Conservation (phyloP, 75 land plant genomes). For the Chamaecyparis obtusa region DNA sequence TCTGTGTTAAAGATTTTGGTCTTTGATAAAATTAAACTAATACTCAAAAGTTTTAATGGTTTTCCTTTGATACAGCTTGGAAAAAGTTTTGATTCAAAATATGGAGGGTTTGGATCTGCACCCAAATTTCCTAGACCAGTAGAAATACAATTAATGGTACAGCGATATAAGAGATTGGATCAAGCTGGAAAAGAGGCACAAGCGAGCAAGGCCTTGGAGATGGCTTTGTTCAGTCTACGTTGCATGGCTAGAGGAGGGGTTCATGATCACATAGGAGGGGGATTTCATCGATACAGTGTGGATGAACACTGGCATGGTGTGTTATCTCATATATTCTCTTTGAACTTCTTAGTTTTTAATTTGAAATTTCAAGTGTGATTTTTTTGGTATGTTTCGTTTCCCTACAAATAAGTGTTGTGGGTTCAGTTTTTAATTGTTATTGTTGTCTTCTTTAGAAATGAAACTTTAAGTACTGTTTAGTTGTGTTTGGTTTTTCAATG, state of each 20-base stretch:
- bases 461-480: background rate
- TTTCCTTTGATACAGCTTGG: constrained; percentile 48
- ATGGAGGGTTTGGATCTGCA: constrained; percentile 93
- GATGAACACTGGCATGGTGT: constrained; percentile 99
- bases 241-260: constrained; percentile 95
- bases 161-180: constrained; percentile 61
- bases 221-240: constrained; percentile 64
- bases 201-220: constrained; percentile 54
- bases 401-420: background rate
- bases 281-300: constrained; percentile 97
- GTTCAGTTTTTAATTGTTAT: background rate
- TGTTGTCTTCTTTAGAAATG: background rate
- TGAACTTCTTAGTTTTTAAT: background rate
- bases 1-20: background rate
- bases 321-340: constrained; percentile 13
- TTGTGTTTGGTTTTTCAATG: background rate
- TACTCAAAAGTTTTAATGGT: background rate
- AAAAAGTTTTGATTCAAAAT: constrained; percentile 59
- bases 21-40: background rate
- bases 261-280: constrained; percentile 98
- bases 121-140: constrained; percentile 99
- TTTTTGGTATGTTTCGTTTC: background rate
- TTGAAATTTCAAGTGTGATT: background rate
- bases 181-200: constrained; percentile 53
- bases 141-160: constrained; percentile 77